These are phyloP conservation scores for Suillus lakei DNA, from an alignment of 768 basidiomycete genomes.

Conservation along the genomic window DNA sequence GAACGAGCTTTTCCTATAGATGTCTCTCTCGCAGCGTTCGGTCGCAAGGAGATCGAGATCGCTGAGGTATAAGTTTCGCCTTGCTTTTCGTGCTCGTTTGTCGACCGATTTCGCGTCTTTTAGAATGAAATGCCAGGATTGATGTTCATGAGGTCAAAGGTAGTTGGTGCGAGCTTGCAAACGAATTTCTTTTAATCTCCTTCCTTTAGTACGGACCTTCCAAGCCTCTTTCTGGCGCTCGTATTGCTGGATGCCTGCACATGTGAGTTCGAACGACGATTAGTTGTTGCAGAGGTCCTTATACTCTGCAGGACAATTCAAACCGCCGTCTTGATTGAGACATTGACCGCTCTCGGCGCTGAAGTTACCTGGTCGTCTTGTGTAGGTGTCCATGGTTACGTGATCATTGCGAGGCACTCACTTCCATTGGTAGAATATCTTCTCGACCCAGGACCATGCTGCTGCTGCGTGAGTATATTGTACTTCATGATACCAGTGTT, in stretches of 20 bases:
- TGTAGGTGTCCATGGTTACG: slow-evolving; percentile 49
- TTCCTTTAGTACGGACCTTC: slow-evolving; percentile 67
- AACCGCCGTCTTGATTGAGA: slow-evolving; percentile 98
- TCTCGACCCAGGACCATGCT: slow-evolving; percentile 99
- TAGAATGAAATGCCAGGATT: slow-evolving; percentile 96
- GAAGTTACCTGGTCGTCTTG: slow-evolving; percentile 99
- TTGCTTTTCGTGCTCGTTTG: slow-evolving; percentile 15
- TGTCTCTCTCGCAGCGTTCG: slow-evolving; percentile 97
- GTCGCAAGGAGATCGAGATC: slow-evolving; percentile 99
- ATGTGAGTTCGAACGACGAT: slow-evolving; percentile 60
- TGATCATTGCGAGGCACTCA: slow-evolving; percentile 1
- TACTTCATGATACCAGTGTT: not conserved
- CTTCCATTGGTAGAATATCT: slow-evolving; percentile 78
- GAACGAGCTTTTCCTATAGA: slow-evolving; percentile 48
- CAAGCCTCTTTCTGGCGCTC: slow-evolving; percentile 91
- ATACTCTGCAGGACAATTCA: slow-evolving; percentile 84
- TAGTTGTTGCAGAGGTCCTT: slow-evolving; percentile 2
- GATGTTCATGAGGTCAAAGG: slow-evolving; percentile 91
- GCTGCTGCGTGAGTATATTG: slow-evolving; percentile 80
- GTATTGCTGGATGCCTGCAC: slow-evolving; percentile 97
- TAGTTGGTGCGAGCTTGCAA: slow-evolving; percentile 30
- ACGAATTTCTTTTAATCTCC: slow-evolving; percentile 8
- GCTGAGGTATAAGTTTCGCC: slow-evolving; percentile 74
- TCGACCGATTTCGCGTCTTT: slow-evolving; percentile 15
- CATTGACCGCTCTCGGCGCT: slow-evolving; percentile 91